Conservation (phyloP, 345 rosid species). For the Linum tenue region DNA sequence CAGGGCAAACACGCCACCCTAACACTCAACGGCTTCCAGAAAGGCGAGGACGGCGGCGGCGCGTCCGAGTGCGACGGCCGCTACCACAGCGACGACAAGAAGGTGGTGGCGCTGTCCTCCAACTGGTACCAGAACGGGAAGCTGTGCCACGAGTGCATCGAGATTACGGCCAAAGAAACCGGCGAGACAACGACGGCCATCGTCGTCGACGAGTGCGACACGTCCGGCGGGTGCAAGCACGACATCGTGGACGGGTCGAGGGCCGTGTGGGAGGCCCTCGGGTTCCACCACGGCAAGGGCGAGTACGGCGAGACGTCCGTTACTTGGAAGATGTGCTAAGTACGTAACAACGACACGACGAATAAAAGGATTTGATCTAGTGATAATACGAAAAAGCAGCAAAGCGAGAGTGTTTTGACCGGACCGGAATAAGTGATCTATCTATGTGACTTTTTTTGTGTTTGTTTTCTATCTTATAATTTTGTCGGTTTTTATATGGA, state of each 20-base stretch:
- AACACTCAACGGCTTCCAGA: constrained; percentile 7
- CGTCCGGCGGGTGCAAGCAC: constrained; percentile 18
- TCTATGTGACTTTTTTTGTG: too few species aligned
- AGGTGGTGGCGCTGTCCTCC: constrained; percentile 9
- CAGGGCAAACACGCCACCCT: constrained; percentile 4
- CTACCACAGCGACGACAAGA: constrained; percentile 3
- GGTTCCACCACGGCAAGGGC: constrained; percentile 1
- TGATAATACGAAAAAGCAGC: too few species aligned
- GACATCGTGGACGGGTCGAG: constrained; percentile 28
- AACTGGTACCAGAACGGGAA: constrained; percentile 8
- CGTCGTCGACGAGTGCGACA: constrained; percentile 29
- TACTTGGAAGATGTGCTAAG: constrained; percentile 17
- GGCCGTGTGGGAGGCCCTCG: constrained; percentile 24
- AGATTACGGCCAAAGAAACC: background rate
- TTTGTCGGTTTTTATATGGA: too few species aligned
- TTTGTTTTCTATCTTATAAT: too few species aligned
- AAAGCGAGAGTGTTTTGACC: too few species aligned
- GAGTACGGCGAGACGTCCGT: constrained; percentile 13
- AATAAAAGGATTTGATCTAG: too few species aligned
- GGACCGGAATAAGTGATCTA: too few species aligned
- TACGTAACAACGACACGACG: background rate
- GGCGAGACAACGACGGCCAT: constrained; percentile 17
- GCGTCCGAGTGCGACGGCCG: constrained; percentile 10
- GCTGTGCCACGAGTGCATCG: constrained; percentile 2
- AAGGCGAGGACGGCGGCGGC: constrained; percentile 3